Percentiles rank a stretch among this genome's conserved stretches.
phyloP scores from a whole-genome alignment of 148 eudicot species.

The Limonium bicolor region DNA sequence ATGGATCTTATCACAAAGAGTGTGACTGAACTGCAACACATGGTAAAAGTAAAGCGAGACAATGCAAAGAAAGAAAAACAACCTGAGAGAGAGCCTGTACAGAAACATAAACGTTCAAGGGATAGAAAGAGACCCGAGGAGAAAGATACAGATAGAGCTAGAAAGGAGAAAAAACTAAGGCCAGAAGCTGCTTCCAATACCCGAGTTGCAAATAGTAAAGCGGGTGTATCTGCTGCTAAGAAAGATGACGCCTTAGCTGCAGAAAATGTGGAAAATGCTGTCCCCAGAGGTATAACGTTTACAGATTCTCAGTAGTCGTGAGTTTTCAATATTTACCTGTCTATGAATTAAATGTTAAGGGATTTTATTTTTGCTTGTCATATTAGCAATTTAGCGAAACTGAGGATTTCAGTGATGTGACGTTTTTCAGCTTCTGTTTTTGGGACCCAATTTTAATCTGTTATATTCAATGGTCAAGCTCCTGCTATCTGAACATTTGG shows the following conservation, averaged over 20 bases:
- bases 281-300: constrained; percentile 6
- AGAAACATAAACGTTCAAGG: constrained; percentile 22
- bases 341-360: no score
- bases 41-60: constrained; percentile 37
- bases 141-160: constrained; percentile 14
- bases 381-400: no score
- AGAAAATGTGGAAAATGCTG: neutral
- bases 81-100: constrained; percentile 17
- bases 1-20: constrained; percentile 63
- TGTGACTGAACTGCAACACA: constrained; percentile 39
- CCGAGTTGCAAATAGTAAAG: no score
- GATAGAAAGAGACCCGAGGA: constrained; percentile 30
- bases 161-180: constrained; percentile 19
- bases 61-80: constrained; percentile 20
- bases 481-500: no score
- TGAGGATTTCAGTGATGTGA: no score
- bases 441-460: no score
- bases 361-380: no score
- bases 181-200: neutral
- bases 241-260: neutral
- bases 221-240: neutral
- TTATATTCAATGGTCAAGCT: no score
- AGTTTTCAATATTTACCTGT: no score
- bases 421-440: no score
- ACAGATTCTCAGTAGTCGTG: no score